phyloP scores from a whole-genome alignment of 2,329 filamentous ascomycete genomes.

The Diatrype stigma region DNA sequence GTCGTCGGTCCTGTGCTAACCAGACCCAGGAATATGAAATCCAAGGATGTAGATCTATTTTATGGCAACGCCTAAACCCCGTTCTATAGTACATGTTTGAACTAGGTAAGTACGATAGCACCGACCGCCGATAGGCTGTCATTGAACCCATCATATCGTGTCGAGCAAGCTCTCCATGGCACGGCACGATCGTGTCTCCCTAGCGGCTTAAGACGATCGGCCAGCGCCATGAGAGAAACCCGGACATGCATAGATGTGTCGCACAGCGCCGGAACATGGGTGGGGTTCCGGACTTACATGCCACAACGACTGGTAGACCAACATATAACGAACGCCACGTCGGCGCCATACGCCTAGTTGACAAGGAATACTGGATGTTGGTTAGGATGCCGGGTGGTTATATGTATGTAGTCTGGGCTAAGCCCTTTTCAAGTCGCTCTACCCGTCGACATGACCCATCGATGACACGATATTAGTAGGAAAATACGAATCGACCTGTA shows the following conservation, averaged over 20 bases:
- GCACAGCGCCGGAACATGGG: background rate
- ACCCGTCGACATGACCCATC: too few species aligned
- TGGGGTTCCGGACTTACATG: background rate
- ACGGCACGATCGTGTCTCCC: too few species aligned
- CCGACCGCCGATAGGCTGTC: background rate
- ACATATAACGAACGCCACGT: background rate
- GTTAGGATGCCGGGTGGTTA: background rate
- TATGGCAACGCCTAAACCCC: background rate
- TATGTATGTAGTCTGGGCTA: background rate
- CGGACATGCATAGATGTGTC: background rate
- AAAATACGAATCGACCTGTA: too few species aligned
- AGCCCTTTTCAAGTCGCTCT: background rate
- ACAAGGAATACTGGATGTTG: background rate
- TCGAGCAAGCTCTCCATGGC: too few species aligned
- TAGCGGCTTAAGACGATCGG: background rate
- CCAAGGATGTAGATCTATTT: background rate
- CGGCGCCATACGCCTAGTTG: background rate
- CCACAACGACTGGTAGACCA: background rate
- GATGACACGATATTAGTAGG: too few species aligned
- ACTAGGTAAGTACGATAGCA: too few species aligned
- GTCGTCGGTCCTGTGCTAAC: background rate
- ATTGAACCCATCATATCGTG: too few species aligned
- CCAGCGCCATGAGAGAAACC: background rate
- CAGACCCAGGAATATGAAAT: background rate
- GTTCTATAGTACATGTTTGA: too few species aligned